Conservation (phyloP, 306 rosid genomes). For the Calophaca sinica region DNA sequence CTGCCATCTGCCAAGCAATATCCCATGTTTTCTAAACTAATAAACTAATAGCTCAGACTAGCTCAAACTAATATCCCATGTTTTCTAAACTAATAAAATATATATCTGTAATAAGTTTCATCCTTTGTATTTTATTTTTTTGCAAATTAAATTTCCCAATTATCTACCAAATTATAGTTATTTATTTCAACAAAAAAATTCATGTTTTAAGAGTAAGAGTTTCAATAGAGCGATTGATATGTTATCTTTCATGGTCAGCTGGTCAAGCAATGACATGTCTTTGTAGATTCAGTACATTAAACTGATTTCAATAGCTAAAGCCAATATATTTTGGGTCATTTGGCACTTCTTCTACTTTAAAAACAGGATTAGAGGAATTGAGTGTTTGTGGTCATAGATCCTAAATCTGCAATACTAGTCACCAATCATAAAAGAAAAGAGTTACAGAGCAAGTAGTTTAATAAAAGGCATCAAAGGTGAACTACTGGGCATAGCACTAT, state of each 20-base stretch:
- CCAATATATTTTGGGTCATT: slow-evolving; percentile 1
- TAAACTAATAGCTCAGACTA: slow-evolving; percentile 8
- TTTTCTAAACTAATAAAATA: neutral
- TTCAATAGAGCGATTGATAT: slow-evolving; percentile 25
- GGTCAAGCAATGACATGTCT: neutral
- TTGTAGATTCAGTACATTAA: slow-evolving; percentile 11
- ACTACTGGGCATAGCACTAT: neutral
- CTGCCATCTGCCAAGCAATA: slow-evolving; percentile 10
- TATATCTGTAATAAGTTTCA: neutral
- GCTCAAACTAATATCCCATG: slow-evolving; percentile 25
- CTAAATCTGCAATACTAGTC: slow-evolving; percentile 26
- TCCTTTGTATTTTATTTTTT: no score
- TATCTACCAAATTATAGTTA: neutral
- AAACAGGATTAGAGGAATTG: slow-evolving; percentile 3
- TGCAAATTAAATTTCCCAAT: neutral
- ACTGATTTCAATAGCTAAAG: slow-evolving; percentile 30
- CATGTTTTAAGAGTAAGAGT: neutral
- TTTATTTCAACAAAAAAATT: neutral
- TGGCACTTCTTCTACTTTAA: slow-evolving; percentile 33
- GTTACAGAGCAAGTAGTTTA: neutral
- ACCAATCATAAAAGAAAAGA: neutral
- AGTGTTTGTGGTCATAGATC: slow-evolving; percentile 31
- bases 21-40: neutral
- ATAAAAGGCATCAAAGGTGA: slow-evolving; percentile 9
- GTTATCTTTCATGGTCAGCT: slow-evolving; percentile 29